phyloP scores from a whole-genome alignment of 1,284 basidiomycete genomes.

The Ceratobasidium sp. region DNA sequence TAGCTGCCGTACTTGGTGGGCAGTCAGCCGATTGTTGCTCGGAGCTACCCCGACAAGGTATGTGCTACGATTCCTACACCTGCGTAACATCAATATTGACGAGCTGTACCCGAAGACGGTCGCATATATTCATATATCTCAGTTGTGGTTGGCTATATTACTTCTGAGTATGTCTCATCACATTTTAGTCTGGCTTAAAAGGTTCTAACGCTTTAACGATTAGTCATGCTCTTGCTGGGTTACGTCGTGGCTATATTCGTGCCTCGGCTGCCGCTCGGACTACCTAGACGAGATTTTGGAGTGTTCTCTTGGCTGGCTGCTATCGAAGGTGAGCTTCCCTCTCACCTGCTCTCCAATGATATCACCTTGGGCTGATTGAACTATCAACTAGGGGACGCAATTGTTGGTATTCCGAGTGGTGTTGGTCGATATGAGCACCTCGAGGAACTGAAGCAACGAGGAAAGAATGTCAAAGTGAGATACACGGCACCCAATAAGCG shows the following conservation, averaged over 20 bases:
- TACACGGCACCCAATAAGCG: conserved; percentile 18
- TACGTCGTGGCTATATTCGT: conserved; percentile 40
- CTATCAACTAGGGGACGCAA: conserved; percentile 9
- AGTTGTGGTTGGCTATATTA: conserved; percentile 19
- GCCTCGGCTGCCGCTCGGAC: conserved; percentile 27
- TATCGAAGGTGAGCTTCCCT: conserved; percentile 8
- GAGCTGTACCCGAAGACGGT: not conserved
- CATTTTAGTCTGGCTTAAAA: not conserved
- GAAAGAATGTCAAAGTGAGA: conserved; percentile 17
- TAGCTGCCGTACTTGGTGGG: conserved; percentile 33
- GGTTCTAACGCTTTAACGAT: not conserved
- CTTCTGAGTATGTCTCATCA: conserved; percentile 6
- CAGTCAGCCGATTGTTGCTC: conserved; percentile 19
- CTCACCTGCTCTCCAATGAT: too few relatives aligned
- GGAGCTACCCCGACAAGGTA: conserved; percentile 33
- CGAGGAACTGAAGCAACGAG: conserved; percentile 24
- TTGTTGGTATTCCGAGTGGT: conserved; percentile 27
- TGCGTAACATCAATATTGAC: not conserved
- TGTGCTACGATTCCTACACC: not conserved
- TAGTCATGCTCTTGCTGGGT: conserved; percentile 36
- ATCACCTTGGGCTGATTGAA: not conserved
- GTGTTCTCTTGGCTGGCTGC: conserved; percentile 39
- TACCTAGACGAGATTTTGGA: conserved; percentile 39
- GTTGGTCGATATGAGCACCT: conserved; percentile 34
- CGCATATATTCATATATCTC: conserved; percentile 35